These are phyloP conservation scores for Claviceps sp. DNA, from an alignment of 2,329 filamentous ascomycete species.

Conservation along the genomic window DNA sequence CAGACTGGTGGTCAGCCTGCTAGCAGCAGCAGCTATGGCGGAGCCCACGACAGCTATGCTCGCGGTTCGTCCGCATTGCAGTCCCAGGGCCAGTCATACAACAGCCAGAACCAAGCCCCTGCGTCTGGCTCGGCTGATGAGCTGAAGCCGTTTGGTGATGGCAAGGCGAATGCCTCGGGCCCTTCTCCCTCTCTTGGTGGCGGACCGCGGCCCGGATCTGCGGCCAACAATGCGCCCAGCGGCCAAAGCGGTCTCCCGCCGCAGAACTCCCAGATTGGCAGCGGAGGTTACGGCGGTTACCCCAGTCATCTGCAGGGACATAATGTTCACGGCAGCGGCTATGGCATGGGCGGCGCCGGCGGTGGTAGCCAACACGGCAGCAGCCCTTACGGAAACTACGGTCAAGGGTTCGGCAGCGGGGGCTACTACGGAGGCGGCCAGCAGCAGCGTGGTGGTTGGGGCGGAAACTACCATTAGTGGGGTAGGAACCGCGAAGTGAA, in stretches of 20 bases:
- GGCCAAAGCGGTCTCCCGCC: conserved; percentile 41
- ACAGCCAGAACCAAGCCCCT: conserved; percentile 33
- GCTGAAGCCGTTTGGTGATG: conserved; percentile 45
- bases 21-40: conserved; percentile 33
- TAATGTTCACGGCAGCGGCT: conserved; percentile 40
- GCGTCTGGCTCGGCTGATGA: conserved; percentile 34
- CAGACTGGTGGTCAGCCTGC: conserved; percentile 36
- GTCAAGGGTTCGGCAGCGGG: conserved; percentile 32
- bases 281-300: conserved; percentile 36
- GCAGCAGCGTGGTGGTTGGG: conserved; percentile 42
- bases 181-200: conserved; percentile 42
- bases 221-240: conserved; percentile 38
- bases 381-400: conserved; percentile 41
- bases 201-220: conserved; percentile 44
- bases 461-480: conserved; percentile 43
- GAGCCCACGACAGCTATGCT: conserved; percentile 41
- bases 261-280: conserved; percentile 40
- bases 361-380: conserved; percentile 38
- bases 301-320: conserved; percentile 41
- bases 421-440: conserved; percentile 32
- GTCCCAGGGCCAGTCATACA: conserved; percentile 41
- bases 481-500: conserved; percentile 18
- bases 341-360: conserved; percentile 38
- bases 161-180: conserved; percentile 35
- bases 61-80: conserved; percentile 41